A percentile compares a stretch with the other conserved stretches of the same genome.
phyloP scores from a whole-genome alignment of 2,329 filamentous ascomycete genomes.

The Zasmidium citrigriseum region DNA sequence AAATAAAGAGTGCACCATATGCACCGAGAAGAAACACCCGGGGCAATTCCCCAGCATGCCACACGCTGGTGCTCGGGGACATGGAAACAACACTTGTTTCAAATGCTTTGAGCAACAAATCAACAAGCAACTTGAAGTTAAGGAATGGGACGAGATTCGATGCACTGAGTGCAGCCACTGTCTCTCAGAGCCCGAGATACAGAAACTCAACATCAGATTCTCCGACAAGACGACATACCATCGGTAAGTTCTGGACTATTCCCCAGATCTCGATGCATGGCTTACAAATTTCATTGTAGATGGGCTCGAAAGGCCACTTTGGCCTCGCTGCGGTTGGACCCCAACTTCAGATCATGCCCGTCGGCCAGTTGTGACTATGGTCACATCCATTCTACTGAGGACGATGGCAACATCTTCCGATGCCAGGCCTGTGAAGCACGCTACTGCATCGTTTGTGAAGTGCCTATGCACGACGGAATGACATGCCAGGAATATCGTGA shows the following conservation, averaged over 20 bases:
- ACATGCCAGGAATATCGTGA: slow-evolving; percentile 8
- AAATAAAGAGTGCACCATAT: slow-evolving; percentile 18
- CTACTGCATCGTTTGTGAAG: slow-evolving; percentile 13
- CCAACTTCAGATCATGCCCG: slow-evolving; percentile 3
- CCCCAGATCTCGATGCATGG: neutral
- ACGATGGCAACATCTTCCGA: slow-evolving; percentile 12
- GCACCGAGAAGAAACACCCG: slow-evolving; percentile 7
- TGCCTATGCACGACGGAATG: slow-evolving; percentile 10
- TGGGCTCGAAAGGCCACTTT: slow-evolving; percentile 4
- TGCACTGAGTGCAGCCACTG: slow-evolving; percentile 20
- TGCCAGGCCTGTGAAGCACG: slow-evolving; percentile 9
- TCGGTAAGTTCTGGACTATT: neutral
- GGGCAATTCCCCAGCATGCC: slow-evolving; percentile 11
- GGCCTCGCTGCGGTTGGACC: neutral
- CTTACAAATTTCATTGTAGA: neutral
- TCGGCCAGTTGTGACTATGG: slow-evolving; percentile 5
- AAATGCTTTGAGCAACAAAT: slow-evolving; percentile 20
- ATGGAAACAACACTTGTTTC: slow-evolving; percentile 12
- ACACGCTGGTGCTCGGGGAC: slow-evolving; percentile 2
- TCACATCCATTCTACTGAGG: slow-evolving; percentile 7
- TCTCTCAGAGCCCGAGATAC: slow-evolving; percentile 15
- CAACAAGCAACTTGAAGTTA: slow-evolving; percentile 10
- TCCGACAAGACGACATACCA: neutral
- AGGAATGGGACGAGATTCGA: slow-evolving; percentile 7
- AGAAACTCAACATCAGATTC: slow-evolving; percentile 11